Evolutionary conservation across 2,329 filamentous ascomycete genomes (phyloP), one percentile per base, ranked within the genome.

Genomic region (Proliferodiscus dingleyae): DNA sequence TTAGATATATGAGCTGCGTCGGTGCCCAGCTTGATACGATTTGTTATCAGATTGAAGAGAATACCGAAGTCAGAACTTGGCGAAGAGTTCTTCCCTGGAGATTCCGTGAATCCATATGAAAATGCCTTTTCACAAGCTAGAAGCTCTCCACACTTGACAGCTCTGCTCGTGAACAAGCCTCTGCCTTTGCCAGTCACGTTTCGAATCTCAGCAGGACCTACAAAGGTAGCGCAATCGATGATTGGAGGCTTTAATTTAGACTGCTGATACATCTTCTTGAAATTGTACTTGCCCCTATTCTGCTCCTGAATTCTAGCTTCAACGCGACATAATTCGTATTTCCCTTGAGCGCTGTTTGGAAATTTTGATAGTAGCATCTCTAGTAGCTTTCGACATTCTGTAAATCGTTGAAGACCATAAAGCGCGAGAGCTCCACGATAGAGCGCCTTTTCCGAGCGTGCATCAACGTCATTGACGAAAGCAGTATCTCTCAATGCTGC

Each of bases 111-210:
- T 16, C 50, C 62, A 54, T 76, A 67, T 0, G 59, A 59, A 52
- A 79, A 77, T 0, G 76, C 75, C 49, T 80, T 81, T 48, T 80
- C 77, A 37, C 74, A 79, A 1, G 80, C 53, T 0, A 81, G 57
- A 2, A 79, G 61, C 3, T 78, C 71, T 0, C 76, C 76, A 0
- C 71, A 67, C 29, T 65, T 63, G 2, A 80, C 71, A 0, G 63
- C 53, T 16, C 63, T 59, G 1, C 68, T 75, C 0, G 71, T 73
- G 53, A 79, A 81, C 0, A 80, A 59, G 0, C 77, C 77, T 2
- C 67, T 65, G 2, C 74, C 75, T 15, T 67, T 64, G 7, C 61
- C 67, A 1, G 59, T 56, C 1, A 71, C 69, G 5, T 57, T 34
- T 26, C 64, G 68, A 0, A 78, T 53, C 34, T 65, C 58, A 1